Percentiles rank a stretch among this genome's conserved stretches.
Conservation (phyloP, 1,284 basidiomycete species). For the Heimioporus retisporus region DNA sequence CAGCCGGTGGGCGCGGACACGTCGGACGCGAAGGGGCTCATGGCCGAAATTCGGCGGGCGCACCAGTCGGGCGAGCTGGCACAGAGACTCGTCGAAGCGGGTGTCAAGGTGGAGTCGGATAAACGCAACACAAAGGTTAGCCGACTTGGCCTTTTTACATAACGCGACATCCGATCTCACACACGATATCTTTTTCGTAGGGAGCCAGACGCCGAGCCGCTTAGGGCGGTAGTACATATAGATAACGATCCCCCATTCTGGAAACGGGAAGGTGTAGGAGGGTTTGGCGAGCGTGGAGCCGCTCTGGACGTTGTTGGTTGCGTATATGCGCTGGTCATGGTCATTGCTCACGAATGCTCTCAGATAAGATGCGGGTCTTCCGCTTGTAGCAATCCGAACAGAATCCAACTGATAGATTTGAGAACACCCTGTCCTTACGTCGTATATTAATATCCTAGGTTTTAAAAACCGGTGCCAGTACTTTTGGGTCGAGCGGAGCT, state of each 20-base stretch:
- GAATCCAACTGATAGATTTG: slow-evolving; percentile 13
- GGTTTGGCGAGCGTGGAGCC: too few relatives aligned
- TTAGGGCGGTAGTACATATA: slow-evolving; percentile 6
- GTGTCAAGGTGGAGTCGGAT: slow-evolving; percentile 64
- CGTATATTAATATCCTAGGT: not conserved
- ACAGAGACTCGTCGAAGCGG: slow-evolving; percentile 62
- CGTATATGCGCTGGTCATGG: not conserved
- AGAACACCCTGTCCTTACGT: slow-evolving; percentile 19
- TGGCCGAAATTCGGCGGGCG: slow-evolving; percentile 66
- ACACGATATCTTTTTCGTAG: too few relatives aligned
- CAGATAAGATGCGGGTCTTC: slow-evolving; percentile 8
- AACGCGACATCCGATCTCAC: too few relatives aligned
- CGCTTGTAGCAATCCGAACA: not conserved
- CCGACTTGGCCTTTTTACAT: too few relatives aligned
- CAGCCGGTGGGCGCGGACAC: slow-evolving; percentile 60
- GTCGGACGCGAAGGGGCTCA: slow-evolving; percentile 48
- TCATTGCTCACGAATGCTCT: slow-evolving; percentile 12
- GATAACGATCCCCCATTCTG: slow-evolving; percentile 20
- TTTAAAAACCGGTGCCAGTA: too few relatives aligned
- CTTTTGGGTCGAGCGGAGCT: too few relatives aligned
- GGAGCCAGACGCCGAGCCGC: slow-evolving; percentile 4
- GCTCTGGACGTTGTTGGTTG: too few relatives aligned
- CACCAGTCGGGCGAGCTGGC: slow-evolving; percentile 63
- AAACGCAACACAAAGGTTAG: slow-evolving; percentile 61
- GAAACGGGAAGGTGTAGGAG: too few relatives aligned